Evolutionary conservation across 148 eudicot species (phyloP).

Genomic region (Chenopodium suecicum): DNA sequence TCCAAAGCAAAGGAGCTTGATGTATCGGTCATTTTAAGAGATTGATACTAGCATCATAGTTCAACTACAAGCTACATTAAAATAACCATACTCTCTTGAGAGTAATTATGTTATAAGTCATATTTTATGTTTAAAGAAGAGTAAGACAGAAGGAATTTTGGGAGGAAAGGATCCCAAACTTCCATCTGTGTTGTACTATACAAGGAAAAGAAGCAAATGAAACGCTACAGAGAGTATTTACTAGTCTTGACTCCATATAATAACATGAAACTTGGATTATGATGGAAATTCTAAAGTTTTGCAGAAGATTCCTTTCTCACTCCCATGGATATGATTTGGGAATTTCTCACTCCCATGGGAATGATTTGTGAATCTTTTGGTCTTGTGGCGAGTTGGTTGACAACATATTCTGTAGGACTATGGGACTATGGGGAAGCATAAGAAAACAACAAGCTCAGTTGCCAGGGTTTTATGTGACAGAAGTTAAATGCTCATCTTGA

Average conservation of each 20-base stretch:
- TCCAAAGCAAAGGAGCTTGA: not conserved
- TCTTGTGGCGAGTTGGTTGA: not conserved
- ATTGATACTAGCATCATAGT: not conserved
- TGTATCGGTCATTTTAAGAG: not conserved
- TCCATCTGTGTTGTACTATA: not conserved
- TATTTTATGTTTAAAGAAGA: not conserved
- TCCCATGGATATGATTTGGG: not conserved
- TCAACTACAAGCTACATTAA: not conserved
- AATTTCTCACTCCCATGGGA: not conserved
- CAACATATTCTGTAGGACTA: no score
- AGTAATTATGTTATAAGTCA: not conserved
- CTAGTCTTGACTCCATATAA: not conserved
- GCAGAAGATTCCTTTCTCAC: not conserved
- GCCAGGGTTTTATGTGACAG: not conserved
- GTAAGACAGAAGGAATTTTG: not conserved
- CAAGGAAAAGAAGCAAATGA: not conserved
- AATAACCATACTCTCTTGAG: not conserved
- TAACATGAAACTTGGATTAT: not conserved
- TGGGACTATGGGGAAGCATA: no score
- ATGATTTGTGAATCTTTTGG: not conserved
- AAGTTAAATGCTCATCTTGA: not conserved
- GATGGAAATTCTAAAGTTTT: no score
- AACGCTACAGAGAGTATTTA: not conserved
- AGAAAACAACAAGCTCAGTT: no score
- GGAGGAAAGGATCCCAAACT: not conserved